Percentiles rank a stretch among this genome's conserved stretches.
These are phyloP conservation scores for Paramyrothecium sp. DNA, from an alignment of 2,329 filamentous ascomycete species.

Conservation along the genomic window DNA sequence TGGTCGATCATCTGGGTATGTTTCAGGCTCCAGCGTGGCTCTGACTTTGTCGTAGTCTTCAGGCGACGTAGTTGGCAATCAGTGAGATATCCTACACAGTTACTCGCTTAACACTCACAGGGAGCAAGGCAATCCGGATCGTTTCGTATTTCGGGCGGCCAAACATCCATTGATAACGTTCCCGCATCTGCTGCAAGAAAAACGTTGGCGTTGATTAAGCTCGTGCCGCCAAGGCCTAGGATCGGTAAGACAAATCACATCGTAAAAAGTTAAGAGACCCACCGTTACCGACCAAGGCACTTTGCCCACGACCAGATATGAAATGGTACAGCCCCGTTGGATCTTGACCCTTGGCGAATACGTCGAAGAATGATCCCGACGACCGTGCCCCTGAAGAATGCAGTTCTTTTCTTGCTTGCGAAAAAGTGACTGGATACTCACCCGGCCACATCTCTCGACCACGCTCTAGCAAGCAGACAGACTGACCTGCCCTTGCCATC, in stretches of 20 bases:
- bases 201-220: slow-evolving; percentile 66
- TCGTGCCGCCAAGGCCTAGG: slow-evolving; percentile 60
- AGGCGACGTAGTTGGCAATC: no score
- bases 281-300: slow-evolving; percentile 55
- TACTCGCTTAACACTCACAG: no score
- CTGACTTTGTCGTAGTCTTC: slow-evolving; percentile 57
- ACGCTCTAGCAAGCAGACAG: slow-evolving; percentile 63
- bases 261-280: no score
- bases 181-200: slow-evolving; percentile 59
- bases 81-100: no score
- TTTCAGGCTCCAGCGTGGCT: slow-evolving; percentile 55
- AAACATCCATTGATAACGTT: slow-evolving; percentile 44
- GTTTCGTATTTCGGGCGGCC: no score
- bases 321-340: slow-evolving; percentile 64
- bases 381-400: slow-evolving; percentile 54
- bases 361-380: not conserved
- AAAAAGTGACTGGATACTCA: slow-evolving; percentile 54
- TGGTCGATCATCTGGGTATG: slow-evolving; percentile 42
- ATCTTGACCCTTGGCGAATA: slow-evolving; percentile 40
- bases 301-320: slow-evolving; percentile 62
- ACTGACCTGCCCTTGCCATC: slow-evolving; percentile 55
- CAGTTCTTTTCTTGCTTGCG: slow-evolving; percentile 48
- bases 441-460: slow-evolving; percentile 66
- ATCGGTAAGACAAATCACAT: no score
- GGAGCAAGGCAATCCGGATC: no score